Evolutionary conservation across 2,329 filamentous ascomycete genomes (phyloP).

Genomic region (Penicillium sp.): DNA sequence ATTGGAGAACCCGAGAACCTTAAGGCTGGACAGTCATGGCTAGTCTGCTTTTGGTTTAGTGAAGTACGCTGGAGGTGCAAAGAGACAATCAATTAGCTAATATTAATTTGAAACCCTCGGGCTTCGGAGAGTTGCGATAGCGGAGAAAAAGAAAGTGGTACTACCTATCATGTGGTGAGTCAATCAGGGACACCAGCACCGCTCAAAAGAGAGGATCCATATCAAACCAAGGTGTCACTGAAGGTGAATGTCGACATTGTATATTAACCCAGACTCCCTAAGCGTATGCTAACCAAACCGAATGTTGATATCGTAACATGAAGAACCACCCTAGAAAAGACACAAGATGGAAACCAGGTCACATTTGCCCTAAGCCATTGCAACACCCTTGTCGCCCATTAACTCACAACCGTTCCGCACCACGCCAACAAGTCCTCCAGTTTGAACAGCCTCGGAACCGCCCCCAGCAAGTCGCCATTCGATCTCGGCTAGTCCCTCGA

Average conservation of each 20-base stretch:
- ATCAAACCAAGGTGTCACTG: no score
- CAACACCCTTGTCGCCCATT: slow-evolving; percentile 45
- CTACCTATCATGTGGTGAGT: no score
- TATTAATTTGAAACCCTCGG: slow-evolving; percentile 10
- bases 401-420: slow-evolving; percentile 83
- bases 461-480: slow-evolving; percentile 88
- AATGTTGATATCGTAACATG: not conserved
- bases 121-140: not conserved
- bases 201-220: no score
- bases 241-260: no score
- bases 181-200: no score
- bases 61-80: no score
- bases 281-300: not conserved
- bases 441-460: slow-evolving; percentile 82
- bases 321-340: not conserved
- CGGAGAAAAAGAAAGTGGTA: not conserved
- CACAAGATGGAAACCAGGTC: not conserved
- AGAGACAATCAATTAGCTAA: slow-evolving; percentile 19
- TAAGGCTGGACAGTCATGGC: no score
- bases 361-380: slow-evolving; percentile 11
- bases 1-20: no score
- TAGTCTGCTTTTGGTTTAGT: not conserved
- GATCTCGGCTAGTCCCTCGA: slow-evolving; percentile 85
- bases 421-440: slow-evolving; percentile 85
- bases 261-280: not conserved